phyloP scores from a whole-genome alignment of 2,329 filamentous ascomycete species.

The Phoma sp. region DNA sequence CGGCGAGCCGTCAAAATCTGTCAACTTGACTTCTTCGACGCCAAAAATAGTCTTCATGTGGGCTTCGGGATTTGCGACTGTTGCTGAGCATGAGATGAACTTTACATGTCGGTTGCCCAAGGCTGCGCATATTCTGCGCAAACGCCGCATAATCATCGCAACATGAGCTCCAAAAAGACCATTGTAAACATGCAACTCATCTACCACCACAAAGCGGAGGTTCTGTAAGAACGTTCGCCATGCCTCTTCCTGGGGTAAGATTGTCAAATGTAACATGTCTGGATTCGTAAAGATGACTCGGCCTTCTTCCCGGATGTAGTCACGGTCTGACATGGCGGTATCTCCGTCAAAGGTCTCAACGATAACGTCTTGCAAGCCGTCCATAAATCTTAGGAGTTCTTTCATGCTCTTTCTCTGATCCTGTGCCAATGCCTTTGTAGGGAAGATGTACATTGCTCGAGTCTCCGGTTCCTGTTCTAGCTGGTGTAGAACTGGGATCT shows the following conservation, averaged over 20 bases:
- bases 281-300: constrained; percentile 97
- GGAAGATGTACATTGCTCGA: constrained; percentile 96
- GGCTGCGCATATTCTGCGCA: constrained; percentile 86
- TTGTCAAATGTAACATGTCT: constrained; percentile 95
- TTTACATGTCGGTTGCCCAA: constrained; percentile 84
- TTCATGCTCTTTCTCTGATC: constrained; percentile 90
- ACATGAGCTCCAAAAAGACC: constrained; percentile 93
- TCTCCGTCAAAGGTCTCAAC: constrained; percentile 98
- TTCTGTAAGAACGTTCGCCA: constrained; percentile 92
- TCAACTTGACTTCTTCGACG: constrained; percentile 77
- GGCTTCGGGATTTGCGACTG: constrained; percentile 87
- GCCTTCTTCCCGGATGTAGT: constrained; percentile 82
- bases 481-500: constrained; percentile 87
- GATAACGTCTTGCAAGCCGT: constrained; percentile 73
- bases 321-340: constrained; percentile 80
- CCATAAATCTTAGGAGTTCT: constrained; percentile 82
- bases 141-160: constrained; percentile 88
- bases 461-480: constrained; percentile 78
- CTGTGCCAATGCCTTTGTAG: constrained; percentile 94
- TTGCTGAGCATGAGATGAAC: constrained; percentile 96
- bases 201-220: constrained; percentile 82
- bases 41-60: constrained; percentile 97
- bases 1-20: constrained; percentile 92
- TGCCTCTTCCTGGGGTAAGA: constrained; percentile 86
- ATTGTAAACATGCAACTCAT: constrained; percentile 94